Evolutionary conservation across 352 stramenopile genomes (phyloP).

Genomic region (Globisporangium rhizosaccharum): DNA sequence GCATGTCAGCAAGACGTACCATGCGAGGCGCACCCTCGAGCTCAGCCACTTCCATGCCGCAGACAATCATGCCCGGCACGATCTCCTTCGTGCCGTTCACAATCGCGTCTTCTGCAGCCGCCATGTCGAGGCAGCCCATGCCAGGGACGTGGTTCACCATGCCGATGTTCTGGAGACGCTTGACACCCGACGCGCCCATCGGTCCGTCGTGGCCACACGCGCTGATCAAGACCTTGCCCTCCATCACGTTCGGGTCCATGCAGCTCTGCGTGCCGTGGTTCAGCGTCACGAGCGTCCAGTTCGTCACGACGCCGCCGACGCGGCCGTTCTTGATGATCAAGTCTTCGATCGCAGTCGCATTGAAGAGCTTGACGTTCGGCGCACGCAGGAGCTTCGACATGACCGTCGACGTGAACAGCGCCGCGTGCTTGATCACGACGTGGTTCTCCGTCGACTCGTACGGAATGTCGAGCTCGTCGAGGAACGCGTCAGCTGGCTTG

Average conservation of each 20-base stretch:
- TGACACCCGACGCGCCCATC: constrained; percentile 59
- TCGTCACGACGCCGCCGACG: constrained; percentile 59
- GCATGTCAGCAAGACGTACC: constrained; percentile 10
- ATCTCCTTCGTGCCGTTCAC: constrained; percentile 61
- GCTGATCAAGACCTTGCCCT: constrained; percentile 62
- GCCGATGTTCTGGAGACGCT: constrained; percentile 60
- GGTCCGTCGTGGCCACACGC: constrained; percentile 56
- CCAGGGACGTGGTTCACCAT: constrained; percentile 53
- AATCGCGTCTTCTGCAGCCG: constrained; percentile 53
- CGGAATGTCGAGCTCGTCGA: constrained; percentile 63
- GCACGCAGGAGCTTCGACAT: constrained; percentile 53
- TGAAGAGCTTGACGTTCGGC: constrained; percentile 69
- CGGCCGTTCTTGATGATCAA: constrained; percentile 60
- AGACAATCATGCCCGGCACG: constrained; percentile 58
- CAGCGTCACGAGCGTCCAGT: constrained; percentile 62
- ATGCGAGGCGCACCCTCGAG: constrained; percentile 55
- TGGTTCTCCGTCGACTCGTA: constrained; percentile 62
- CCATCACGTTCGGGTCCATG: constrained; percentile 73
- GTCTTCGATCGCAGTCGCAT: constrained; percentile 64
- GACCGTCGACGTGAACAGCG: constrained; percentile 59
- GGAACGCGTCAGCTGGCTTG: constrained; percentile 53
- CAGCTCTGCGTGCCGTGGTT: constrained; percentile 68
- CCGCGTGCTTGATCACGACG: constrained; percentile 63
- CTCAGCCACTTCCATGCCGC: constrained; percentile 59
- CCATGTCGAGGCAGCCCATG: constrained; percentile 60